Evolutionary conservation across 1,284 basidiomycete genomes (phyloP).

Genomic region (Tetrapyrgos nigripes): DNA sequence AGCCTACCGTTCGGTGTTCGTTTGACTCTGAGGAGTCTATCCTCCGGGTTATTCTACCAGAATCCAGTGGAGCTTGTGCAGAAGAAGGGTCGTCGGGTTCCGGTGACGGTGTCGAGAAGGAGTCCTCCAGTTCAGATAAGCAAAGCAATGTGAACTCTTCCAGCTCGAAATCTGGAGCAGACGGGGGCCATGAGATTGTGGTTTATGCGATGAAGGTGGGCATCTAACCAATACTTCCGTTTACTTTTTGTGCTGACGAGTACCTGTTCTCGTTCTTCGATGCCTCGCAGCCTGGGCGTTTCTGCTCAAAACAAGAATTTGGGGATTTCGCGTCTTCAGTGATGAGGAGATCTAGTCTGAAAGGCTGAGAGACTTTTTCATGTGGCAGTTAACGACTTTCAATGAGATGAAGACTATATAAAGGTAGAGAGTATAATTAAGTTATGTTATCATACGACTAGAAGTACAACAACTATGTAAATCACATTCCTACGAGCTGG

Average conservation of each 20-base stretch:
- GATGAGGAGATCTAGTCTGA: slow-evolving; percentile 23
- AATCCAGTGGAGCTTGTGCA: slow-evolving; percentile 38
- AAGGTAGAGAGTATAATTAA: no score
- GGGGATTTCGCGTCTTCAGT: slow-evolving; percentile 52
- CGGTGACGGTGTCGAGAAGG: no score
- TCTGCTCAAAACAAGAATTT: slow-evolving; percentile 56
- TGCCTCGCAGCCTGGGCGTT: slow-evolving; percentile 51
- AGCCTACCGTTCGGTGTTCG: slow-evolving; percentile 57
- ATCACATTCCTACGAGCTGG: not conserved
- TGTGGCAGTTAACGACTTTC: not conserved
- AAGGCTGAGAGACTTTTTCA: not conserved
- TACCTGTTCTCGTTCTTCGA: not conserved
- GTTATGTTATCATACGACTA: no score
- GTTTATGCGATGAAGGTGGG: slow-evolving; percentile 53
- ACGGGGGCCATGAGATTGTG: slow-evolving; percentile 38
- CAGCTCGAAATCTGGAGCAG: not conserved
- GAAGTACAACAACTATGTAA: not conserved
- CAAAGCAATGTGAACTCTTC: no score
- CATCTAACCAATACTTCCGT: not conserved
- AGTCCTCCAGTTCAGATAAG: no score
- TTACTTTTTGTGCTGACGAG: not conserved
- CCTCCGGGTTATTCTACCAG: slow-evolving; percentile 61
- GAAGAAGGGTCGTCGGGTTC: no score
- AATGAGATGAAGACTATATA: not conserved
- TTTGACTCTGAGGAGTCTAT: slow-evolving; percentile 61